Evolutionary conservation across 2,329 filamentous ascomycete genomes (phyloP).

Genomic region (Aspergillus ustus): DNA sequence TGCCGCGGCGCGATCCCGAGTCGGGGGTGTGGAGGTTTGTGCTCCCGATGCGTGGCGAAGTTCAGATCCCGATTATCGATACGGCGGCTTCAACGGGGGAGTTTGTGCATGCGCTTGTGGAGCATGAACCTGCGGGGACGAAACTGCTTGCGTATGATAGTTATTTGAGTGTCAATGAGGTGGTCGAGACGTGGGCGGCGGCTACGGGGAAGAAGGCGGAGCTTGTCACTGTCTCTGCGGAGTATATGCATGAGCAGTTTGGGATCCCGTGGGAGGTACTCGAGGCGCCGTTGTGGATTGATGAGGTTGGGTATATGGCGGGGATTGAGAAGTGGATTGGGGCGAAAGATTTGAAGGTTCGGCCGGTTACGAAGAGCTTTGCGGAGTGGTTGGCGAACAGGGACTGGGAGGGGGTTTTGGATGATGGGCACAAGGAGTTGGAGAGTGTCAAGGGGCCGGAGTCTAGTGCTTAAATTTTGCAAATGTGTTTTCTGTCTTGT

Average conservation of each 20-base stretch:
- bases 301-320: slow-evolving; percentile 49
- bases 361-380: slow-evolving; percentile 16
- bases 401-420: slow-evolving; percentile 25
- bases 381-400: slow-evolving; percentile 29
- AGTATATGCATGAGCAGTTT: slow-evolving; percentile 38
- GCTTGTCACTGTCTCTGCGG: slow-evolving; percentile 33
- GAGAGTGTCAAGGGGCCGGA: neutral
- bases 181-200: slow-evolving; percentile 41
- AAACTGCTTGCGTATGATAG: slow-evolving; percentile 54
- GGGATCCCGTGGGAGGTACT: slow-evolving; percentile 41
- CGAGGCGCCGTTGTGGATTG: slow-evolving; percentile 40
- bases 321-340: slow-evolving; percentile 45
- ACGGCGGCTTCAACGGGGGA: slow-evolving; percentile 45
- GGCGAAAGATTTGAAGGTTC: slow-evolving; percentile 44
- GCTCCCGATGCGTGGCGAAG: slow-evolving; percentile 30
- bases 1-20: slow-evolving; percentile 32
- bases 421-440: slow-evolving; percentile 8
- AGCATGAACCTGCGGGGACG: slow-evolving; percentile 42
- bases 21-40: slow-evolving; percentile 39
- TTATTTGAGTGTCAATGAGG: slow-evolving; percentile 39
- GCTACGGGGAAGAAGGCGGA: slow-evolving; percentile 44
- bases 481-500: neutral
- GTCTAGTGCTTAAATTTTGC: too few relatives aligned
- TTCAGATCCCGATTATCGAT: slow-evolving; percentile 48
- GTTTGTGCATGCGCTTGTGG: slow-evolving; percentile 51